Percentiles rank a stretch among this genome's conserved stretches.
These are phyloP conservation scores for Pseudonitzschia multiseries DNA, from an alignment of 108 stramenopile genomes.

Conservation along the genomic window DNA sequence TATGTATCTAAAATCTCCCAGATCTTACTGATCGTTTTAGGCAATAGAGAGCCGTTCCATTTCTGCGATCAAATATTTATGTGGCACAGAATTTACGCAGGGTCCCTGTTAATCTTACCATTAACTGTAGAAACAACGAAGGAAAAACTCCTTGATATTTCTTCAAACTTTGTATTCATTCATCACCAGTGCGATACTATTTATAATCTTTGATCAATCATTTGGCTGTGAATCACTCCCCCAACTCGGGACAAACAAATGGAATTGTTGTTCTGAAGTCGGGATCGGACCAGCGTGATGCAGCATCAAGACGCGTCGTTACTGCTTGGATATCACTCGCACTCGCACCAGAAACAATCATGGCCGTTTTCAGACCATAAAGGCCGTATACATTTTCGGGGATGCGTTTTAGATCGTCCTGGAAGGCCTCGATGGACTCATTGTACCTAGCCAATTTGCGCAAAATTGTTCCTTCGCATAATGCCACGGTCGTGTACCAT, in stretches of 20 bases:
- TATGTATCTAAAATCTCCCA: too few relatives aligned
- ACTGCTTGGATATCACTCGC: background rate
- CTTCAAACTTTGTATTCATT: too few relatives aligned
- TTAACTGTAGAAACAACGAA: too few relatives aligned
- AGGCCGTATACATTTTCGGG: constrained; percentile 4
- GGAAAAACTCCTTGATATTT: too few relatives aligned
- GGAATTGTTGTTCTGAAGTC: background rate
- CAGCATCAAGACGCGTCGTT: background rate
- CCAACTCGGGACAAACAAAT: constrained; percentile 3
- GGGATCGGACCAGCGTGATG: background rate
- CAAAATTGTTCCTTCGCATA: constrained; percentile 11
- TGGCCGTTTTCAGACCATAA: background rate
- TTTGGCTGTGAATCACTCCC: background rate
- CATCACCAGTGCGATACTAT: too few relatives aligned
- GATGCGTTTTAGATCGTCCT: background rate
- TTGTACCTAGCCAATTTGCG: background rate
- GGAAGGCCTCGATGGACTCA: constrained; percentile 1
- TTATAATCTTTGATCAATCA: too few relatives aligned
- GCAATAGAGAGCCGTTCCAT: too few relatives aligned
- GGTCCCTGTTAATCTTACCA: too few relatives aligned
- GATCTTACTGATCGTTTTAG: too few relatives aligned
- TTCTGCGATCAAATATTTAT: too few relatives aligned
- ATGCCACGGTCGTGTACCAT: background rate
- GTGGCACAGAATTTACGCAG: too few relatives aligned
- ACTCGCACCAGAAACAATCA: background rate